Evolutionary conservation across 208 protist species (phyloP).

Genomic region (Balamuthia mandrillaris): DNA sequence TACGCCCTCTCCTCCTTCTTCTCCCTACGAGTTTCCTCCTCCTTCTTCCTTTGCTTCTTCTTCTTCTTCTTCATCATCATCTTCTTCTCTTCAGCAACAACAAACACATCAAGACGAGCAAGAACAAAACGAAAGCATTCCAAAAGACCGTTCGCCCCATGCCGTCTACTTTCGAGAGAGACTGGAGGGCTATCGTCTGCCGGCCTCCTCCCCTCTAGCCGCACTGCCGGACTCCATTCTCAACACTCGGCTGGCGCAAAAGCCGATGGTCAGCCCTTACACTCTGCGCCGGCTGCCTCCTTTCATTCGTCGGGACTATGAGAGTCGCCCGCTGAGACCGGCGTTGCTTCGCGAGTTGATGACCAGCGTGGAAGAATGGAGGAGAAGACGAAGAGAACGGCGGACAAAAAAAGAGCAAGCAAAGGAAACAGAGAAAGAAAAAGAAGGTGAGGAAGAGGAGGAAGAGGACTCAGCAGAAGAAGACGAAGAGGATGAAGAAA

Average conservation of each 20-base stretch:
- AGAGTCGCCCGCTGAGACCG: not conserved
- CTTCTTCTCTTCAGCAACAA: no score
- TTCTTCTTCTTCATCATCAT: no score
- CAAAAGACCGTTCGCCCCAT: no score
- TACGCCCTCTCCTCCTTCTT: not conserved
- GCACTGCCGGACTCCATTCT: no score
- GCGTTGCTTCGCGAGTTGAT: not conserved
- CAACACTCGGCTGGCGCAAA: no score
- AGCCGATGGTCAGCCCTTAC: conserved; percentile 2
- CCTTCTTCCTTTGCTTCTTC: not conserved
- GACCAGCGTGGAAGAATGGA: not conserved
- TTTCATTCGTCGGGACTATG: conserved; percentile 2
- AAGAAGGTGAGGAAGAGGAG: not conserved
- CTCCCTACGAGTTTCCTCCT: not conserved
- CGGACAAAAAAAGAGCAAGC: not conserved
- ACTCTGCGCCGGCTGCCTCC: not conserved
- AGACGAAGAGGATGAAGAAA: not conserved
- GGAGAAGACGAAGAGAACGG: not conserved
- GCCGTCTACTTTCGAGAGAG: no score
- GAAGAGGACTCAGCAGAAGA: not conserved
- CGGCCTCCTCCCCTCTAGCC: no score
- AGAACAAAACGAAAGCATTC: no score
- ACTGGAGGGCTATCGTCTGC: no score
- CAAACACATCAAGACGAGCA: no score
- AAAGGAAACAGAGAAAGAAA: not conserved